phyloP scores from a whole-genome alignment of 495 filamentous ascomycete genomes.

The Tuber melanosporum region DNA sequence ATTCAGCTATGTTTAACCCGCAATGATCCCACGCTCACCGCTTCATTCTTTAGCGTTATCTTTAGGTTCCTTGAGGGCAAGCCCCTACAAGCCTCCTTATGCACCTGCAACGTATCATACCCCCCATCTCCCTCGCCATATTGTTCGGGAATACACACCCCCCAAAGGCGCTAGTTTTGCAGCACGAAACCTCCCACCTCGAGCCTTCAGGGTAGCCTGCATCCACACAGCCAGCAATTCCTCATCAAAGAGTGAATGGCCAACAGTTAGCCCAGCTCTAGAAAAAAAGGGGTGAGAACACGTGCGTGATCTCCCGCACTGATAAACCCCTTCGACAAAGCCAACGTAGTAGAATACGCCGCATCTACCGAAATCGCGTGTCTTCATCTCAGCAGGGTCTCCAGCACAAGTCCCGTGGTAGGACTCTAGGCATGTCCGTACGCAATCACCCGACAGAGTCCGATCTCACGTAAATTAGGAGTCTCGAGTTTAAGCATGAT shows the following conservation, averaged over 20 bases:
- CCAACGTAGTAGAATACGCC: slow-evolving; percentile 60
- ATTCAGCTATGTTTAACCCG: too few relatives aligned
- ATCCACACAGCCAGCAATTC: slow-evolving; percentile 55
- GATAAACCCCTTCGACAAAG: slow-evolving; percentile 50
- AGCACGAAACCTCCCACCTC: slow-evolving; percentile 55
- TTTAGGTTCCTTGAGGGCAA: slow-evolving; percentile 42
- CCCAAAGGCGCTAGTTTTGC: slow-evolving; percentile 56
- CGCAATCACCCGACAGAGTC: slow-evolving; percentile 59
- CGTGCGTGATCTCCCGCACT: slow-evolving; percentile 50
- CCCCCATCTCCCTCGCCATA: slow-evolving; percentile 47
- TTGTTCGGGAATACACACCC: slow-evolving; percentile 56
- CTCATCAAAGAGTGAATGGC: slow-evolving; percentile 56
- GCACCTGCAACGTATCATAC: slow-evolving; percentile 46
- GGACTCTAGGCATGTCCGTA: slow-evolving; percentile 65
- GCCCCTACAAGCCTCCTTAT: slow-evolving; percentile 52
- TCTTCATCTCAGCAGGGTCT: slow-evolving; percentile 55
- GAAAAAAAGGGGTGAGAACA: slow-evolving; percentile 55
- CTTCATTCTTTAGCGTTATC: slow-evolving; percentile 37
- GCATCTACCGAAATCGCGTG: slow-evolving; percentile 63
- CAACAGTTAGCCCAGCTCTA: slow-evolving; percentile 56
- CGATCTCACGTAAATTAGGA: slow-evolving; percentile 57
- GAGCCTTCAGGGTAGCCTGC: slow-evolving; percentile 56
- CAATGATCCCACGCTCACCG: slow-evolving; percentile 37
- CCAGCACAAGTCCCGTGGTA: slow-evolving; percentile 56
- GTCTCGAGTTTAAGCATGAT: slow-evolving; percentile 61